Evolutionary conservation across 2,329 filamentous ascomycete species (phyloP).

Genomic region (Pseudogymnoascus sp.): DNA sequence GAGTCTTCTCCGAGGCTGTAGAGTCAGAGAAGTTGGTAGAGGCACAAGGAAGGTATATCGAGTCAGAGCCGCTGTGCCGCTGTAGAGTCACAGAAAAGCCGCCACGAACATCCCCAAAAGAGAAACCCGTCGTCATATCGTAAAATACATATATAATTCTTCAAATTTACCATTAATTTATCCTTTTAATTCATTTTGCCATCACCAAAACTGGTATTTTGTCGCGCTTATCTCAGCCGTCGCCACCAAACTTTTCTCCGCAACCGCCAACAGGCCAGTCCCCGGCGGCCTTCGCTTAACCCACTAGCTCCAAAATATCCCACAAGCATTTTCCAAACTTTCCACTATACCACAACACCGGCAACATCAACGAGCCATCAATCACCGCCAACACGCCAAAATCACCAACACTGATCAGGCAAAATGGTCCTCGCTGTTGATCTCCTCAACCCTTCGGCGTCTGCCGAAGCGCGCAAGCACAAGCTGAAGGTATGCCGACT

Average conservation of each 20-base stretch:
- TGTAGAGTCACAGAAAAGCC: not conserved
- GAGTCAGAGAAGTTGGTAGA: not conserved
- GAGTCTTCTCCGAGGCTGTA: not conserved
- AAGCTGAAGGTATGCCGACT: conserved; percentile 86
- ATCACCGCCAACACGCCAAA: conserved; percentile 9
- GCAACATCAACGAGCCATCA: conserved; percentile 8
- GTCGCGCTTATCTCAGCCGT: not conserved
- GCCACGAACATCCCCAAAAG: not conserved
- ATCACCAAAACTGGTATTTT: not conserved
- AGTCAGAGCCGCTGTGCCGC: not conserved
- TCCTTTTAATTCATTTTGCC: not conserved
- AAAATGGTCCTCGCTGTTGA: conserved; percentile 97
- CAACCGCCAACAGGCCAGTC: conserved; percentile 5
- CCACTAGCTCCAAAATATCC: conserved; percentile 7
- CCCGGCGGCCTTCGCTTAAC: conserved; percentile 5
- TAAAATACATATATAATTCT: not conserved
- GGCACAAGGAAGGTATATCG: not conserved
- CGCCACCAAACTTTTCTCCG: not conserved
- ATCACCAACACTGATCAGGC: conserved; percentile 8
- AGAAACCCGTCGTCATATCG: not conserved
- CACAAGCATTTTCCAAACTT: conserved; percentile 9
- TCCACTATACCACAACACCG: conserved; percentile 8
- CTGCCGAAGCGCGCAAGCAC: conserved; percentile 99
- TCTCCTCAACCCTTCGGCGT: conserved; percentile 97
- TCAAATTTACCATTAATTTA: not conserved